Base-by-base conservation (phyloP, 106 monocot genomes). In the Acanthochlamys bracteata region DNA sequence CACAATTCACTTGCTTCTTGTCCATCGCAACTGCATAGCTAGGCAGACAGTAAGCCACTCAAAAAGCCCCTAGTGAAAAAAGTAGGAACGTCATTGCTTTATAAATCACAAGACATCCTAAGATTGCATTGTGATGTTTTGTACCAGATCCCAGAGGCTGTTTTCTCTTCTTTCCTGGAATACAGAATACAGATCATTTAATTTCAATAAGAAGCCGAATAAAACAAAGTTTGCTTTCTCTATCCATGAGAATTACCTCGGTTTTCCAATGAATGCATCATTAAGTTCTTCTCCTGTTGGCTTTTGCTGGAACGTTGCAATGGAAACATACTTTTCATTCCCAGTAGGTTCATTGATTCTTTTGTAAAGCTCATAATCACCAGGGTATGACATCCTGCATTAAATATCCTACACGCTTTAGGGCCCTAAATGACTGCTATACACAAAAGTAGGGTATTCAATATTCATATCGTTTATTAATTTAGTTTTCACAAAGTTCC, bases 301-400 rank as follows among this genome's bases (percentile, higher is more conserved):
- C 49, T 70, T 88, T 66, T 72, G 46, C 7, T 79, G 76, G 70
- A 96, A 91, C 69, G 84, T 73, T 1, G 77, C 80, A 63, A 91
- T 70, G 52, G 66, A 24, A 19, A 78, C 69, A 75, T 96, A 96
- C 58, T 83, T 88, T 74, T 91, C 96, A 58, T 84, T 85, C 33
- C 74, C 63, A 66, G 73, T 72, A 17, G 88, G 63, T 3, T 80
- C 82, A 52, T 96, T 90, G 22, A 91, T 54, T 67, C 96, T 88
- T 78, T 66, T 88, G 65, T 72, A 91, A 27, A 96, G 77, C 63
- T 96, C 90, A 47, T 85, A 85, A 19, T 61, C 61, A n/a, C 83
- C 57, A 64, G 96, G 82, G 62, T 91, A 84, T 73, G 91, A 43
- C 96, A 96, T 91, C 80, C 96, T 96, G 76, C 66, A 74, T 59